A percentile compares a stretch with the other conserved stretches of the same genome.
Evolutionary conservation across 108 stramenopile species (phyloP).

Genomic region (Cyclostephanos tholiformis): DNA sequence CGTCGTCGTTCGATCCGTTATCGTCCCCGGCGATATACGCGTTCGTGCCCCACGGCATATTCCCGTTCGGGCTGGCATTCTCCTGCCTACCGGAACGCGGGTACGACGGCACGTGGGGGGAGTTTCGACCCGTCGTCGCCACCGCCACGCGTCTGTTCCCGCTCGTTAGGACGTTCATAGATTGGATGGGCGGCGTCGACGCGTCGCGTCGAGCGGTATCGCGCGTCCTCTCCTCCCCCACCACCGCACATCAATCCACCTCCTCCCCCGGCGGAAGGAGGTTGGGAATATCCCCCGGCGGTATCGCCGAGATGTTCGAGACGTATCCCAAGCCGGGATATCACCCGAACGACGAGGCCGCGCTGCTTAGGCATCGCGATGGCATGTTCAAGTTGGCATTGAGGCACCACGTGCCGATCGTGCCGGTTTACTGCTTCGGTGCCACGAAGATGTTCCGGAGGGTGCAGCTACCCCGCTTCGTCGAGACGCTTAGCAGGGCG

Average conservation of each 20-base stretch:
- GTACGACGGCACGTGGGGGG: conserved; percentile 64
- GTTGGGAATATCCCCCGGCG: conserved; percentile 84
- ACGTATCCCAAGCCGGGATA: conserved; percentile 75
- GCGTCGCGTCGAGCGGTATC: conserved; percentile 70
- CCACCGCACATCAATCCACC: too few relatives aligned
- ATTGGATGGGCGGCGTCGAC: conserved; percentile 71
- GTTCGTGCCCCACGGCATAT: conserved; percentile 91
- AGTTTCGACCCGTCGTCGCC: conserved; percentile 78
- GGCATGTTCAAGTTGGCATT: conserved; percentile 89
- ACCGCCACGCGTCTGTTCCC: conserved; percentile 82
- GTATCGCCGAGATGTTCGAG: conserved; percentile 95
- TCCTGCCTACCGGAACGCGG: conserved; percentile 57
- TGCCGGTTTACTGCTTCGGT: conserved; percentile 92
- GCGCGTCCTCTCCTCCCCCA: conserved; percentile 42
- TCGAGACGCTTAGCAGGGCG: conserved; percentile 77
- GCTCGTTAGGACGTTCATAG: conserved; percentile 69
- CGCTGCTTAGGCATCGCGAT: conserved; percentile 67
- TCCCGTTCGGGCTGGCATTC: conserved; percentile 90
- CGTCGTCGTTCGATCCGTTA: conserved; percentile 29
- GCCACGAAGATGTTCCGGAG: conserved; percentile 86
- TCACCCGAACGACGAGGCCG: conserved; percentile 82
- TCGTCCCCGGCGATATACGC: conserved; percentile 75
- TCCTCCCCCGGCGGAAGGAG: conserved; percentile 34
- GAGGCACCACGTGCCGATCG: conserved; percentile 74
- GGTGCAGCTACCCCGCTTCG: conserved; percentile 69